Evolutionary conservation across 495 filamentous ascomycete species (phyloP).

Genomic region (Aspergillus funiculosus): DNA sequence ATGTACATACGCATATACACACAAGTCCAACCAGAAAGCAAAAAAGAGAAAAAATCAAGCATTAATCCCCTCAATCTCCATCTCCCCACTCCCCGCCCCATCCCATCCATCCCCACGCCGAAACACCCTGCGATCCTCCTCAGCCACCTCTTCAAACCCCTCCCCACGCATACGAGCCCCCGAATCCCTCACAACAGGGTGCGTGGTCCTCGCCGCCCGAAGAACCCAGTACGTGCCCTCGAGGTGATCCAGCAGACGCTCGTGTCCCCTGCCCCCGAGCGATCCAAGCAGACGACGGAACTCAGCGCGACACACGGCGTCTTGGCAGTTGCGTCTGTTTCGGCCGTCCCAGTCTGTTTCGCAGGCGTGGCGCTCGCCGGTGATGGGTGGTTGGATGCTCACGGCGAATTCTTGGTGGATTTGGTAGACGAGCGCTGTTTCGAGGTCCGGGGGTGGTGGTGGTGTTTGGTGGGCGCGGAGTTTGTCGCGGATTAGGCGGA

Average conservation of each 20-base stretch:
- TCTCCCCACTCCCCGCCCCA: constrained; percentile 25
- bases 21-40: neutral
- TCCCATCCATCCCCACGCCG: constrained; percentile 37
- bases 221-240: constrained; percentile 39
- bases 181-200: constrained; percentile 25
- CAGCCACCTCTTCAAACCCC: constrained; percentile 27
- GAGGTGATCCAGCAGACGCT: constrained; percentile 18
- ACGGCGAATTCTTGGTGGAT: constrained; percentile 22
- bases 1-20: too few species aligned
- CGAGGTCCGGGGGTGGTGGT: constrained; percentile 4
- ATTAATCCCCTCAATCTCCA: constrained; percentile 30
- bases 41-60: constrained; percentile 4
- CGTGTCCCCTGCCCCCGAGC: constrained; percentile 9
- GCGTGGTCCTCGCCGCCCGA: constrained; percentile 34
- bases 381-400: constrained; percentile 6
- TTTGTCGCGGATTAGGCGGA: constrained; percentile 34
- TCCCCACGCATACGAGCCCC: constrained; percentile 28
- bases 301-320: constrained; percentile 25
- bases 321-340: constrained; percentile 21
- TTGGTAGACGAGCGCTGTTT: constrained; percentile 23
- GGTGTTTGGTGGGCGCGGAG: constrained; percentile 13
- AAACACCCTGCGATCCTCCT: constrained; percentile 23
- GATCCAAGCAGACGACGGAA: constrained; percentile 13
- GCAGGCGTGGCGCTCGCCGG: constrained; percentile 31
- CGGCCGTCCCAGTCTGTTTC: constrained; percentile 33